These are phyloP conservation scores for Stygiomarasmius scandens DNA, from an alignment of 1,284 basidiomycete genomes.

Conservation along the genomic window DNA sequence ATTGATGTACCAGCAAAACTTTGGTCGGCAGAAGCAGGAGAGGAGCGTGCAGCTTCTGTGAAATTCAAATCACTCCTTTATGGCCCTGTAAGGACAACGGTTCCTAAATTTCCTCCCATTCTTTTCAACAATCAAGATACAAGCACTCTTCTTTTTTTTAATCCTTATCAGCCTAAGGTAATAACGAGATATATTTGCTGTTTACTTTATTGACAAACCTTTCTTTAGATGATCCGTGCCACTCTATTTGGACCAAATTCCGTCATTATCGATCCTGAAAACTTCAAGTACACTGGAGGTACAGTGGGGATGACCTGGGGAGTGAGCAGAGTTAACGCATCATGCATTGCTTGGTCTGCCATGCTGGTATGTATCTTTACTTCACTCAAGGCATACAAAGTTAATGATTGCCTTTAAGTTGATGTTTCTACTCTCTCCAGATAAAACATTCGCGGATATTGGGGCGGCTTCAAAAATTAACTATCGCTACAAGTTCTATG, in stretches of 20 bases:
- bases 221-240: background rate
- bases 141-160: background rate
- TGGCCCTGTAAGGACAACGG: background rate
- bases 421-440: too few relatives aligned
- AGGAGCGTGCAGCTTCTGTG: background rate
- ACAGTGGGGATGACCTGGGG: background rate
- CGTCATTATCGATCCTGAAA: background rate
- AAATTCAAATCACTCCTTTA: background rate
- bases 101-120: background rate
- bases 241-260: background rate
- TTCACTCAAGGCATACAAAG: too few relatives aligned
- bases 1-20: background rate
- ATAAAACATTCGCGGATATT: too few relatives aligned
- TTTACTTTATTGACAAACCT: too few relatives aligned
- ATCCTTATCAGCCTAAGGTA: background rate
- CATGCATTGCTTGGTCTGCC: background rate
- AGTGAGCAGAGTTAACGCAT: background rate
- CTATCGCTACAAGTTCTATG: too few relatives aligned
- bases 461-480: too few relatives aligned
- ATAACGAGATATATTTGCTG: too few relatives aligned
- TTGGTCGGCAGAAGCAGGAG: background rate
- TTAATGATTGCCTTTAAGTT: too few relatives aligned
- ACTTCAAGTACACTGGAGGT: background rate
- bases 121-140: background rate
- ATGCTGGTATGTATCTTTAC: background rate